A percentile compares a stretch with the other conserved stretches of the same genome.
Evolutionary conservation across 495 filamentous ascomycete genomes (phyloP).

Genomic region (Penicillium steckii): DNA sequence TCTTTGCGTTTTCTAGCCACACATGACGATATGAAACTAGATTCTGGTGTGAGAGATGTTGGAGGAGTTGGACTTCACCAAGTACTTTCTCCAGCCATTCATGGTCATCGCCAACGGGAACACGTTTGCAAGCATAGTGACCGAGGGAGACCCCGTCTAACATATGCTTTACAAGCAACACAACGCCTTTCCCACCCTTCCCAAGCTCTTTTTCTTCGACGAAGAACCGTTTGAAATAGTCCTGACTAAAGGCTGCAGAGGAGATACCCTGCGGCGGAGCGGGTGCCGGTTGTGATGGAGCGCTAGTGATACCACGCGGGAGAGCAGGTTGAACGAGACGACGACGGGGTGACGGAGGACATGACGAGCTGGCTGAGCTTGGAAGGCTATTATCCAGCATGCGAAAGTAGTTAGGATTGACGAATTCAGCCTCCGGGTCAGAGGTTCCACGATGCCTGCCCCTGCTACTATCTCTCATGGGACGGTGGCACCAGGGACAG

Average conservation of each 20-base stretch:
- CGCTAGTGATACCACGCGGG: conserved; percentile 33
- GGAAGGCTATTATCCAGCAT: conserved; percentile 72
- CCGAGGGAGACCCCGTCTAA: conserved; percentile 84
- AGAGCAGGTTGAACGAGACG: conserved; percentile 50
- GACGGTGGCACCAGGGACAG: conserved; percentile 87
- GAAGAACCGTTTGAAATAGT: conserved; percentile 92
- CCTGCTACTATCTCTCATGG: conserved; percentile 54
- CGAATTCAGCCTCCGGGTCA: conserved; percentile 61
- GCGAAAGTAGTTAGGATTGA: conserved; percentile 89
- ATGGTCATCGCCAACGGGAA: conserved; percentile 93
- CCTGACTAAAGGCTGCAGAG: conserved; percentile 79
- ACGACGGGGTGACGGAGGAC: conserved; percentile 51
- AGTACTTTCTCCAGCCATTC: conserved; percentile 94
- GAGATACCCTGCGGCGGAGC: conserved; percentile 66
- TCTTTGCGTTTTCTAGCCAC: conserved; percentile 88
- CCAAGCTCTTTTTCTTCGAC: conserved; percentile 82
- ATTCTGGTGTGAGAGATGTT: conserved; percentile 88
- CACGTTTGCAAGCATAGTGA: conserved; percentile 93
- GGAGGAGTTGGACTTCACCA: conserved; percentile 87
- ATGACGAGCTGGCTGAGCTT: conserved; percentile 46
- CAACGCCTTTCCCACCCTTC: conserved; percentile 90
- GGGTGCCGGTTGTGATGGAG: conserved; percentile 49
- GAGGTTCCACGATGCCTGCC: conserved; percentile 34
- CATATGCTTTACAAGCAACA: conserved; percentile 85
- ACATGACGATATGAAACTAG: conserved; percentile 97